Base-by-base conservation (phyloP, 805 yeast species). In the Millerago galiae region DNA sequence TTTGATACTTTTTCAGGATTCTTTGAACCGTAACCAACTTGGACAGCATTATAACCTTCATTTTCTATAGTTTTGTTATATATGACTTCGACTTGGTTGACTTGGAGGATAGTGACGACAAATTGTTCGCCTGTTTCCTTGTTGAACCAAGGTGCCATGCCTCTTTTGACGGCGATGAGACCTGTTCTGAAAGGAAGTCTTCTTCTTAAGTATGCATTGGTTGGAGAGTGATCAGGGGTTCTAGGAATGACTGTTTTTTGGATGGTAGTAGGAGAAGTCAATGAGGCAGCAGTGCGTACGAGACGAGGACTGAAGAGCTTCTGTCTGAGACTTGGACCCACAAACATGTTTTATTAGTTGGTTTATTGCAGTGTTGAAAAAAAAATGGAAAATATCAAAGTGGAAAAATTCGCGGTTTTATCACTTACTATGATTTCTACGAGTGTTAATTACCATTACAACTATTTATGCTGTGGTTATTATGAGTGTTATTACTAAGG, bases 81-180 rank as follows among this genome's bases (percentile, higher is more conserved):
- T 14, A 83, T 65, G 14, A 93, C 98, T 67, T 93, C 98, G 49
- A 87, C 86, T 43, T 90, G 78, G 60, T 89, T 84, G 46, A 93
- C 75, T 59, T 89, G 95, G 33, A 93, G 68, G 8, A 93, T 84
- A 4, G 99, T 93, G 38, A 95, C 93, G 2, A 95, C 90, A 42
- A 72, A 62, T 48, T 79, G 79, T 41, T 68, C 70, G 24, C 96
- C 98, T 12, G 71, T 71, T 30, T 65, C 64, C 25, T 74, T 73
- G 48, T 81, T 81, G 57, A 75, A 91, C 75, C 79, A 85, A 13
- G 93, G 79, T 39, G 89, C 79, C 96, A 91, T 91, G 14, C 97
- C 98, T 45, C 83, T 71, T 60, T 93, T 93, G 49, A 79, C 68
- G 1, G 95, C 95, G 25, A 91, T 65, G 16, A 87, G 67, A 11